Evolutionary conservation across 768 basidiomycete genomes (phyloP).

Genomic region (Peribolospora kevripleyi): DNA sequence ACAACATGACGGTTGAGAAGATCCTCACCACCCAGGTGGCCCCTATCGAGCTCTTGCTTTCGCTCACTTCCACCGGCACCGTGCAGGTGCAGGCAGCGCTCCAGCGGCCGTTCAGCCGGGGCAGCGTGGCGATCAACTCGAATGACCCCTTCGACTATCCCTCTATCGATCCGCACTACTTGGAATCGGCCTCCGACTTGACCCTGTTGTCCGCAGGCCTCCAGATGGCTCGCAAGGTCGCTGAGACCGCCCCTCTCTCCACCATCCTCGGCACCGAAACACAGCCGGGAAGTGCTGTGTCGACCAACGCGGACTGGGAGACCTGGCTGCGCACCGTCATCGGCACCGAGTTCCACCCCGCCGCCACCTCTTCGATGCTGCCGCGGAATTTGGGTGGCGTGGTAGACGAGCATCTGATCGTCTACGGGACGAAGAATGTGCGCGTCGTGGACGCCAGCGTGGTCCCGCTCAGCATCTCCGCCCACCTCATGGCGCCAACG

Average conservation of each 20-base stretch:
- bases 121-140: constrained; percentile 38
- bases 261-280: constrained; percentile 18
- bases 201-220: constrained; percentile 15
- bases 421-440: constrained; percentile 26
- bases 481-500: constrained; percentile 14
- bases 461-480: constrained; percentile 8
- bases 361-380: constrained; percentile 26
- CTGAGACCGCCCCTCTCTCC: constrained; percentile 19
- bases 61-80: constrained; percentile 21
- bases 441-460: constrained; percentile 20
- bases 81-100: constrained; percentile 40
- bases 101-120: constrained; percentile 41
- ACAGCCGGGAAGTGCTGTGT: constrained; percentile 16
- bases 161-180: constrained; percentile 29
- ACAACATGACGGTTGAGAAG: constrained; percentile 9
- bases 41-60: constrained; percentile 34
- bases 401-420: constrained; percentile 24
- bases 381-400: constrained; percentile 23
- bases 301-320: constrained; percentile 19
- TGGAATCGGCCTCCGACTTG: constrained; percentile 19
- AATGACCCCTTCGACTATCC: constrained; percentile 35
- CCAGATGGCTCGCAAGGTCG: constrained; percentile 19
- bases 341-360: constrained; percentile 22
- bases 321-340: constrained; percentile 11
- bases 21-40: constrained; percentile 20